Evolutionary conservation across 345 rosid genomes (phyloP), one percentile per base, ranked within the genome.

Genomic region (Camelina neglecta): DNA sequence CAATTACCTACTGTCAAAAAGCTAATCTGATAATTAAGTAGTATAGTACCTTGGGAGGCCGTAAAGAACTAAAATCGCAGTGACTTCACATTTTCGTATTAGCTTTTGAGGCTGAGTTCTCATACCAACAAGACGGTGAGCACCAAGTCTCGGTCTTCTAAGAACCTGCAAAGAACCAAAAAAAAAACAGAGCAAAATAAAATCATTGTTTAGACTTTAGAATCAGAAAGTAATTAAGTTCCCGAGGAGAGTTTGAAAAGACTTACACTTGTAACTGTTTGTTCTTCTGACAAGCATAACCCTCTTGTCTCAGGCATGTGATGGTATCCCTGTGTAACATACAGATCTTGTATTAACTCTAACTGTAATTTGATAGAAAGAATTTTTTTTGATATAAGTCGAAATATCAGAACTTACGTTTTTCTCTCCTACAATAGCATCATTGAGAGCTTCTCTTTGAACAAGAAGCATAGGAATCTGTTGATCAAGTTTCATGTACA

Each of bases 281-380:
- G 99, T 75, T 95, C 97, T 83, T 92, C 99, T 21, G 97, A 95
- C 71, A 95, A 90, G 67, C 99, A 92, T 62, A 95, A 83, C n/a
- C 99, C 97, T 63, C 97, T 86, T 53, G 97, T 95, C 85, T 90
- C 99, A 21, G 97, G 99, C 97, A 92, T 84, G 81, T 95, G 97
- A 83, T 90, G 92, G 81, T 89, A 83, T 16, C 96, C 97, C 99
- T 95, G 82, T 45, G 63, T 73, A 42, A 64, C 6, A 61, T 60
- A 74, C 48, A 60, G 18, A 45, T 45, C 16, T 44, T 31, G 9
- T 9, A 53, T 49, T 12, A 29, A 16, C 2, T 44, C 0, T 69
- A n/a, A 48, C 42, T 23, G 2, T 16, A 63, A 1, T 38, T 11
- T 48, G 13, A 71, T 13, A 58, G 24, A 65, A 56, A 49, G 58